A percentile compares a stretch with the other conserved stretches of the same genome.
These are phyloP conservation scores for Hymenoscyphus fructigenus DNA, from an alignment of 2,329 filamentous ascomycete species.

Conservation along the genomic window DNA sequence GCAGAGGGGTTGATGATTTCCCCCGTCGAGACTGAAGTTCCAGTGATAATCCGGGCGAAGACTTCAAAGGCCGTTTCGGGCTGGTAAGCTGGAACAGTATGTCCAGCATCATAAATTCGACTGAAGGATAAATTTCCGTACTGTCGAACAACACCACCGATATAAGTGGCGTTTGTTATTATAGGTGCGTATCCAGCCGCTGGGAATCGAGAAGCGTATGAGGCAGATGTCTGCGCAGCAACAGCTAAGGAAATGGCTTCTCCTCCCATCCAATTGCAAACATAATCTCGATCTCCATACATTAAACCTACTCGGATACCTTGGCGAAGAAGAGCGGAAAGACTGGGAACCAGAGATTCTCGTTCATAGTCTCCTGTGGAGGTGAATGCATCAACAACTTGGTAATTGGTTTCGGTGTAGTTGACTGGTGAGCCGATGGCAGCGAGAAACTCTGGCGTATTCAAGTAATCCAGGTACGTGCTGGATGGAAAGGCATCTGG, in stretches of 20 bases:
- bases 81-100: slow-evolving; percentile 59
- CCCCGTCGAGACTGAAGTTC: slow-evolving; percentile 50
- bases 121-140: slow-evolving; percentile 72
- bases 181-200: slow-evolving; percentile 71
- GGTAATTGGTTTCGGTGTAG: slow-evolving; percentile 50
- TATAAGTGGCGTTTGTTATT: slow-evolving; percentile 64
- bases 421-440: slow-evolving; percentile 64
- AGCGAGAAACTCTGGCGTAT: slow-evolving; percentile 57
- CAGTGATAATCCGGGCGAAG: slow-evolving; percentile 57
- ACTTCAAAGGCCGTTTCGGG: slow-evolving; percentile 54
- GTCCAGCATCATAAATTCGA: slow-evolving; percentile 65
- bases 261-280: slow-evolving; percentile 72
- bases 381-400: slow-evolving; percentile 48
- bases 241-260: slow-evolving; percentile 68
- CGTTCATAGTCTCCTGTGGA: slow-evolving; percentile 62
- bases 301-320: slow-evolving; percentile 70
- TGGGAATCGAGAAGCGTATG: slow-evolving; percentile 56
- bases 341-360: slow-evolving; percentile 56
- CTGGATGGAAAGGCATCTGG: slow-evolving; percentile 62
- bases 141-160: slow-evolving; percentile 72
- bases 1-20: slow-evolving; percentile 48
- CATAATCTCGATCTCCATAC: slow-evolving; percentile 65
- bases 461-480: slow-evolving; percentile 64
- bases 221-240: slow-evolving; percentile 46
- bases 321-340: slow-evolving; percentile 59